Evolutionary conservation across 768 basidiomycete species (phyloP).

Genomic region (Crucibulum laeve): DNA sequence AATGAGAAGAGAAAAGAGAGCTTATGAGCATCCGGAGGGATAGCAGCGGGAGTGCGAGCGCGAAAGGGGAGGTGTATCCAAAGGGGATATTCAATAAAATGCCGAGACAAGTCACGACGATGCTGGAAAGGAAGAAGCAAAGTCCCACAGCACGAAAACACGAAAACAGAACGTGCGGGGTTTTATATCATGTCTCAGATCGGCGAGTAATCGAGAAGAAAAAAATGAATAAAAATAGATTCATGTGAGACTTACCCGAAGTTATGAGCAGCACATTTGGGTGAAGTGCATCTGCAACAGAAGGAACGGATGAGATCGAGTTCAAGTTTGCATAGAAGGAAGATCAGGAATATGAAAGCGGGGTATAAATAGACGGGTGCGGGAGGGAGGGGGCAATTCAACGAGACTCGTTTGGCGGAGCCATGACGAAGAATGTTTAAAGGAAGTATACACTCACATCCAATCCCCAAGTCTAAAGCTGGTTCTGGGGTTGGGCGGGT

Average conservation of each 20-base stretch:
- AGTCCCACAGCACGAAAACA: too few species aligned
- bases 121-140: too few species aligned
- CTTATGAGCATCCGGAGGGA: conserved; percentile 30
- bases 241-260: conserved; percentile 60
- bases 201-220: conserved; percentile 7
- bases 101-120: too few species aligned
- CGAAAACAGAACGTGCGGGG: too few species aligned
- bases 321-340: conserved; percentile 11
- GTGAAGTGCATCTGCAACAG: conserved; percentile 53
- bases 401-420: not conserved
- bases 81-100: too few species aligned
- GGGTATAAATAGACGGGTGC: conserved; percentile 14
- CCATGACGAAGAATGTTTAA: conserved; percentile 10
- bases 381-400: not conserved
- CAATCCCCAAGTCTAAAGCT: conserved; percentile 70
- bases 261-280: conserved; percentile 77
- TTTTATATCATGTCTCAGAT: conserved; percentile 6
- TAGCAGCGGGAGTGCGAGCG: conserved; percentile 3
- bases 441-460: conserved; percentile 51
- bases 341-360: conserved; percentile 12
- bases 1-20: conserved; percentile 42
- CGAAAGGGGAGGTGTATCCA: too few species aligned
- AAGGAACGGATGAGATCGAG: conserved; percentile 16
- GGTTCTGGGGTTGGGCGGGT: conserved; percentile 67
- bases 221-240: conserved; percentile 9